Conservation (phyloP, 768 basidiomycete genomes). For the Mrakia frigida region DNA sequence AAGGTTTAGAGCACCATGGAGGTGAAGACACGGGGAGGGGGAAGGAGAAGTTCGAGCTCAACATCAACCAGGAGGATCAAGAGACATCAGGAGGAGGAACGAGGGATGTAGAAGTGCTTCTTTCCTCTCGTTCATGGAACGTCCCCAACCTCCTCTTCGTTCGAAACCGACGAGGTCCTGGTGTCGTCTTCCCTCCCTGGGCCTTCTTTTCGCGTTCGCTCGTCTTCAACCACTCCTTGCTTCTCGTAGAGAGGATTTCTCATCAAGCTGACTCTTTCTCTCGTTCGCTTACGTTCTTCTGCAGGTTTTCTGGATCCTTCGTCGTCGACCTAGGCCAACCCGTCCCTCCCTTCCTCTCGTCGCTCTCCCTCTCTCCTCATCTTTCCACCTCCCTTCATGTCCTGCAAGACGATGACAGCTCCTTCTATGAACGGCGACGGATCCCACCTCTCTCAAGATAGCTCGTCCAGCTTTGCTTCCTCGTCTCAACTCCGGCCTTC, state of each 20-base stretch:
- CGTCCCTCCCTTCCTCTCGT: too few relatives aligned
- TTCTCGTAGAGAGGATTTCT: background rate
- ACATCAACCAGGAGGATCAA: background rate
- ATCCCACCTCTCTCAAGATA: background rate
- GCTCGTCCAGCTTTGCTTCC: background rate
- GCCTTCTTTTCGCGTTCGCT: background rate
- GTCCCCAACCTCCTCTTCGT: background rate
- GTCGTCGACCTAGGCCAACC: too few relatives aligned
- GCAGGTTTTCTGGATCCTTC: too few relatives aligned
- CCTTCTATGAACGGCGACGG: background rate
- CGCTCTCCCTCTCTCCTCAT: background rate
- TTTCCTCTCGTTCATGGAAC: too few relatives aligned
- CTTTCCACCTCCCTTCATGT: background rate
- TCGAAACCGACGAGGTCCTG: background rate
- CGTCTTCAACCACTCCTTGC: background rate
- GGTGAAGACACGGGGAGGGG: background rate
- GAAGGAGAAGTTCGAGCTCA: background rate
- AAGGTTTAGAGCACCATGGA: too few relatives aligned
- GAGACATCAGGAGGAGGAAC: background rate
- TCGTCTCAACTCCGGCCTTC: background rate
- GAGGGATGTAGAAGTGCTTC: background rate
- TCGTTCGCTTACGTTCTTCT: too few relatives aligned
- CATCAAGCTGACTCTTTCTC: background rate
- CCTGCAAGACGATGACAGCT: conserved; percentile 5
- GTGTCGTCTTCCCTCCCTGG: background rate